Evolutionary conservation across 768 basidiomycete species (phyloP), one percentile per base, ranked within the genome.

Genomic region (Melanogaster broomeanus): DNA sequence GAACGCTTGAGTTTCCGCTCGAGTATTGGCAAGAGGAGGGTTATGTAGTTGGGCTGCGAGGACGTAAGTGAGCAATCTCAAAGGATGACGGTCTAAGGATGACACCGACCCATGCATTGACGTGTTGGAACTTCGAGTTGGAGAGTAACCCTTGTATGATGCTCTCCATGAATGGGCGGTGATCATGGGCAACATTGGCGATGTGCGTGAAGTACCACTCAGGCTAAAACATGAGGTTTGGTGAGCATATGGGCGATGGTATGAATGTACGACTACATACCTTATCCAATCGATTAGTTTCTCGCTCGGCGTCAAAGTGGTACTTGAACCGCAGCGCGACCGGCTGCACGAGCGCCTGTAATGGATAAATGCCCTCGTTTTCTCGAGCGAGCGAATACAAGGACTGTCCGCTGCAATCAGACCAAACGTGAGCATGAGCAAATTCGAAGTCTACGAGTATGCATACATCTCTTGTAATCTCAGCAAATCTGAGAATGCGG

Each of bases 161-260:
- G 9, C 71, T 72, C 43, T 89, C 84, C 78, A 97, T 84, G 68
- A 98, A 95, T 2, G 77, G 68, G 22, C 82, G 78, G 54, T 98
- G 94, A 50, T 96, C 90, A 59, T 93, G 91, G 12, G 83, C 79
- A 51, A 88, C 81, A 64, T 98, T 95, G 42, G 91, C 77, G 21
- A 98, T 75, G 66, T 98, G 91, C 3, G 93, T 87, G 65, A 98
- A 90, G 62, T 92, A 98, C 92, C 95, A 98, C 68, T 98, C 97
- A 1, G 97, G 96, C 93, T 96, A 21, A 42, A 48, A 56, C 24
- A 35, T 21, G 16, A 19, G 16, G 16, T 13, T 15, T 33, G 50
- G 19, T 15, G 1, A 28, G 37, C 34, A 48, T 39, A 21, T 48
- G 30, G 24, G n/a, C 1, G 33, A 47, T 41, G 13, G 30, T 33